These are phyloP conservation scores for Plectosphaerella sp. DNA, from an alignment of 2,329 filamentous ascomycete species.

Conservation along the genomic window DNA sequence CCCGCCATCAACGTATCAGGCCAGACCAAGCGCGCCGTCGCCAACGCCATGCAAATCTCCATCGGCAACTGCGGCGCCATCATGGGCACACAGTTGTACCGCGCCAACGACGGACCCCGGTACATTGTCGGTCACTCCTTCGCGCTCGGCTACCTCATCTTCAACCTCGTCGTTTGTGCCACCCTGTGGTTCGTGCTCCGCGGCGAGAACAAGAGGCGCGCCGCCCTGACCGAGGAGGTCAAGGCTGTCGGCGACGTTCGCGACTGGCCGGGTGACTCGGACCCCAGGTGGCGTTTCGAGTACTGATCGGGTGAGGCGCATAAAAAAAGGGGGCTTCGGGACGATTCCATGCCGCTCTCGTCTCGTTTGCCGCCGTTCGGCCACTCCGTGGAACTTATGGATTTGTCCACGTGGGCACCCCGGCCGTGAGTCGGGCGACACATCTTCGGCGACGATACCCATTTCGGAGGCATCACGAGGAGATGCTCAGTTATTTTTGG, in stretches of 20 bases:
- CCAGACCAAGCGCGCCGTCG: slow-evolving; percentile 64
- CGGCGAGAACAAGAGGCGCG: slow-evolving; percentile 53
- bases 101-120: slow-evolving; percentile 53
- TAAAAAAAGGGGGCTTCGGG: too few relatives aligned
- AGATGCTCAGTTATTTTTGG: too few relatives aligned
- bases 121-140: slow-evolving; percentile 65
- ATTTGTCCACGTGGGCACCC: too few relatives aligned
- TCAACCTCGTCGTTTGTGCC: slow-evolving; percentile 50
- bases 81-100: slow-evolving; percentile 66
- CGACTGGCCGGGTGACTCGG: slow-evolving; percentile 58
- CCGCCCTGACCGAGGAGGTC: slow-evolving; percentile 34
- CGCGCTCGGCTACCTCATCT: slow-evolving; percentile 58
- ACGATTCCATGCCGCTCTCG: neutral
- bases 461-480: too few relatives aligned
- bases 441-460: too few relatives aligned
- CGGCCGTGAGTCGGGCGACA: too few relatives aligned
- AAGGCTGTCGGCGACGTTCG: slow-evolving; percentile 43
- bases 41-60: slow-evolving; percentile 67
- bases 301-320: slow-evolving; percentile 27
- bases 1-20: slow-evolving; percentile 68
- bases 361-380: neutral
- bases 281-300: slow-evolving; percentile 64
- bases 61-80: slow-evolving; percentile 67
- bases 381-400: neutral
- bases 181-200: slow-evolving; percentile 49